Evolutionary conservation across 2,329 filamentous ascomycete genomes (phyloP).

Genomic region (Ophiostoma ips): DNA sequence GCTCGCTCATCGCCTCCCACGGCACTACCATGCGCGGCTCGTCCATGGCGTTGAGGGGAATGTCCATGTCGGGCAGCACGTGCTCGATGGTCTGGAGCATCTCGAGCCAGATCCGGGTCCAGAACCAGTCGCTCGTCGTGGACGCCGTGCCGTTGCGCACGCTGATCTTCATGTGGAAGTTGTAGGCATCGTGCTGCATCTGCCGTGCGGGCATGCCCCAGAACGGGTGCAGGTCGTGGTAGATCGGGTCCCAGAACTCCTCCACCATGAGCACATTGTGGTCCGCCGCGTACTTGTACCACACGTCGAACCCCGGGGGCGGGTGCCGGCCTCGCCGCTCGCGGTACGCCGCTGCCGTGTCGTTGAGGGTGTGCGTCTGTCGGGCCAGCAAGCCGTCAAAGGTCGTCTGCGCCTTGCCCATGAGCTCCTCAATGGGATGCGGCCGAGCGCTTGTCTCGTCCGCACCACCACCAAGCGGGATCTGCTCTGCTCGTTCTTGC

Average conservation of each 20-base stretch:
- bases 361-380: constrained; percentile 33
- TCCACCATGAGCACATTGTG: constrained; percentile 44
- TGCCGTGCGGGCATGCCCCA: constrained; percentile 32
- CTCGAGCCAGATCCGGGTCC: constrained; percentile 41
- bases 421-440: constrained; percentile 39
- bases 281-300: constrained; percentile 40
- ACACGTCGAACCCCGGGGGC: constrained; percentile 48
- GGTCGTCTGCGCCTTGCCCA: constrained; percentile 28
- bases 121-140: constrained; percentile 41
- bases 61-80: constrained; percentile 51
- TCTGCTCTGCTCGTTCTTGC: not conserved
- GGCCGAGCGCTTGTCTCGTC: not conserved
- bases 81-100: constrained; percentile 39
- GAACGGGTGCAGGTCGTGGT: constrained; percentile 47
- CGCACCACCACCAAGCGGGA: not conserved
- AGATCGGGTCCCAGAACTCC: constrained; percentile 51
- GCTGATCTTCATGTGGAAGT: constrained; percentile 48
- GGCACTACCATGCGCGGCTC: constrained; percentile 50
- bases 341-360: constrained; percentile 42
- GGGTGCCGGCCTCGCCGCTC: constrained; percentile 43
- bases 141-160: constrained; percentile 39
- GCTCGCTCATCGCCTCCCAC: constrained; percentile 44
- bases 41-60: constrained; percentile 53
- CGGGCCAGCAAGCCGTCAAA: constrained; percentile 29
- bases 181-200: constrained; percentile 37